Percentiles rank a stretch among this genome's conserved stretches.
phyloP scores from a whole-genome alignment of 352 stramenopile species.

The Globisporangium nagaii region DNA sequence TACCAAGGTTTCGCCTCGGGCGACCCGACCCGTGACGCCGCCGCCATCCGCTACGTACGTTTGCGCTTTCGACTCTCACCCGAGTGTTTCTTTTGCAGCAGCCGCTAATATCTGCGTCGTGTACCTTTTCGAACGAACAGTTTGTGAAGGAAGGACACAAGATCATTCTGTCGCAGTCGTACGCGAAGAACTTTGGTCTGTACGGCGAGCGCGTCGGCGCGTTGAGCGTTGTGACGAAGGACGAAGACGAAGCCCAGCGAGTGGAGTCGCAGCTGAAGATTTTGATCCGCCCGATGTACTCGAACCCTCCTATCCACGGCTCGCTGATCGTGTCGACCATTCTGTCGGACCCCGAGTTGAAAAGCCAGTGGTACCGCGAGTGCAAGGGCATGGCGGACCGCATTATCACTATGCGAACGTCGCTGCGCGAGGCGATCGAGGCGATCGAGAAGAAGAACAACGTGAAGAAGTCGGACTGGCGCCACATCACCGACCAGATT shows the following conservation, averaged over 20 bases:
- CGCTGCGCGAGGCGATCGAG: conserved; percentile 78
- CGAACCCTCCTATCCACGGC: conserved; percentile 98
- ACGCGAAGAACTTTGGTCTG: conserved; percentile 99
- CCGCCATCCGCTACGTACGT: conserved; percentile 87
- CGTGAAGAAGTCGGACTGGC: conserved; percentile 88
- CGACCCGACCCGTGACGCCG: conserved; percentile 94
- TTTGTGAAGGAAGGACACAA: conserved; percentile 99
- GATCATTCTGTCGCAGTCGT: conserved; percentile 96
- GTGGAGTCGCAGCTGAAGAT: conserved; percentile 98
- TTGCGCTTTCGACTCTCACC: background rate
- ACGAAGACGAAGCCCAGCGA: conserved; percentile 93
- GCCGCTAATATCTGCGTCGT: background rate
- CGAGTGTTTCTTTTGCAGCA: background rate
- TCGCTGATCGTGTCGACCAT: conserved; percentile 97
- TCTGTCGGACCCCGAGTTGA: conserved; percentile 90
- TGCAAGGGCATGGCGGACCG: conserved; percentile 95
- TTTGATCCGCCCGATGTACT: conserved; percentile 99
- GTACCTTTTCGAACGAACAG: conserved; percentile 6
- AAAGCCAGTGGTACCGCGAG: conserved; percentile 92
- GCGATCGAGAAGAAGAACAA: conserved; percentile 72
- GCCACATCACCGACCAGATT: conserved; percentile 98
- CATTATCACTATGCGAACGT: conserved; percentile 93
- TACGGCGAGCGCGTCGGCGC: conserved; percentile 98
- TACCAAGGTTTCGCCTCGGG: conserved; percentile 99
- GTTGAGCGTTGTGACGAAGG: conserved; percentile 92